Evolutionary conservation across 169 alveolate genomes (phyloP).

Genomic region (Plasmodium inui): DNA sequence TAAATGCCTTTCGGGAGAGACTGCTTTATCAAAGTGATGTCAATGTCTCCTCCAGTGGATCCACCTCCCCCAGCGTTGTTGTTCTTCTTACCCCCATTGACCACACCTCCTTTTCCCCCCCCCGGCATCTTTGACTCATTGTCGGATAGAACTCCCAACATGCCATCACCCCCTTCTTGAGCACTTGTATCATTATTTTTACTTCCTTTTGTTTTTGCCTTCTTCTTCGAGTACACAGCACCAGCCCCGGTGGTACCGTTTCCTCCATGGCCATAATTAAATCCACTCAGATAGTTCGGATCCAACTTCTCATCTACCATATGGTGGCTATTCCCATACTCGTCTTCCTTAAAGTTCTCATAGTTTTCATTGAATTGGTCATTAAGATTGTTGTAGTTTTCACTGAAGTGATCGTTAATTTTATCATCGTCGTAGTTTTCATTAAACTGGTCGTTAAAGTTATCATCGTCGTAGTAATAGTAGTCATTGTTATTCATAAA

Average conservation of each 20-base stretch:
- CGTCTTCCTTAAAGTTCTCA: background rate
- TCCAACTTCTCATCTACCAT: background rate
- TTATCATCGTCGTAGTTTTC: constrained; percentile 11
- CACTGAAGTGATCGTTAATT: background rate
- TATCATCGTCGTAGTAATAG: constrained; percentile 23
- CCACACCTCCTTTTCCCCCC: background rate
- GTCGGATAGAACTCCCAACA: constrained; percentile 4
- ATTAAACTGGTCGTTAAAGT: background rate
- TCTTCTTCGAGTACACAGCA: background rate
- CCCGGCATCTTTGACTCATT: constrained; percentile 1
- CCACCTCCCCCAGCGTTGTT: background rate
- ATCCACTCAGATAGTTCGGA: background rate
- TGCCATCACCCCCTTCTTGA: background rate
- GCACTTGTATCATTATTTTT: background rate
- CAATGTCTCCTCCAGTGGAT: background rate
- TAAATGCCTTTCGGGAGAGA: constrained; percentile 67
- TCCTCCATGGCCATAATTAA: background rate
- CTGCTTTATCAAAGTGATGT: constrained; percentile 40
- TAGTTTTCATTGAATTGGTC: constrained; percentile 6
- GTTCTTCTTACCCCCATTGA: background rate
- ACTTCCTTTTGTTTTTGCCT: background rate
- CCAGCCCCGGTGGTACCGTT: background rate
- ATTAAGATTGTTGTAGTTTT: background rate
- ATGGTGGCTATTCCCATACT: background rate
- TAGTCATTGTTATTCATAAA: constrained; percentile 17